These are phyloP conservation scores for Monosiga brevicollis DNA, from an alignment of 78 protist genomes.

Conservation along the genomic window DNA sequence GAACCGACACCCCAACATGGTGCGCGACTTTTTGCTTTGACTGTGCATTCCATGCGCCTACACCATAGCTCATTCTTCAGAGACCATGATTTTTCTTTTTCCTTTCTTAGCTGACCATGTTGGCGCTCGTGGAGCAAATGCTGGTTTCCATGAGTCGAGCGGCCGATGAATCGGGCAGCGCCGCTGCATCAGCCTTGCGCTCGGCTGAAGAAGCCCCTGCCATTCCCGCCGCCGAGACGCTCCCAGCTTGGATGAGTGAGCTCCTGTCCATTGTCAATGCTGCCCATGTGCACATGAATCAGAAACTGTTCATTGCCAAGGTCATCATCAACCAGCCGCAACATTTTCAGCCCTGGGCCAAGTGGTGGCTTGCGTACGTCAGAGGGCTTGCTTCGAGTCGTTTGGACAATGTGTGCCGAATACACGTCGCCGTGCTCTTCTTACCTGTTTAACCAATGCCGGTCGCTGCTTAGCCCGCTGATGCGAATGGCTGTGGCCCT, in stretches of 20 bases:
- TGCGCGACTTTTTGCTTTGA: no score
- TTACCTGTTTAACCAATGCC: no score
- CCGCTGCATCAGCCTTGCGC: background rate
- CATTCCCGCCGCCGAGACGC: background rate
- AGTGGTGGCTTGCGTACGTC: background rate
- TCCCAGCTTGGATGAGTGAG: conserved; percentile 16
- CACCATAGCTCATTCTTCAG: no score
- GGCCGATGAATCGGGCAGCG: no score
- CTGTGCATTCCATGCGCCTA: no score
- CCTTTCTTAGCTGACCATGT: no score
- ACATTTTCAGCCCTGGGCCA: conserved; percentile 1
- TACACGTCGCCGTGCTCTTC: no score
- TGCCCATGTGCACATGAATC: background rate
- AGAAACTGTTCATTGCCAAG: conserved; percentile 24
- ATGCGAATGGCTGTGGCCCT: background rate
- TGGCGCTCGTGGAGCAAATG: no score
- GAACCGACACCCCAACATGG: no score
- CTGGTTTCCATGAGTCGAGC: no score
- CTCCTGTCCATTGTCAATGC: background rate
- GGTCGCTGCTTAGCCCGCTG: background rate
- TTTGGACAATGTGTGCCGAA: background rate
- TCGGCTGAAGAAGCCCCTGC: background rate
- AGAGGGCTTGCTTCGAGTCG: background rate
- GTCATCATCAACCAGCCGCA: conserved; percentile 7
- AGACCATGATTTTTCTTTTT: no score